A percentile compares a stretch with the other conserved stretches of the same genome.
Evolutionary conservation across 495 filamentous ascomycete species (phyloP).

Genomic region (Tuber borchii): DNA sequence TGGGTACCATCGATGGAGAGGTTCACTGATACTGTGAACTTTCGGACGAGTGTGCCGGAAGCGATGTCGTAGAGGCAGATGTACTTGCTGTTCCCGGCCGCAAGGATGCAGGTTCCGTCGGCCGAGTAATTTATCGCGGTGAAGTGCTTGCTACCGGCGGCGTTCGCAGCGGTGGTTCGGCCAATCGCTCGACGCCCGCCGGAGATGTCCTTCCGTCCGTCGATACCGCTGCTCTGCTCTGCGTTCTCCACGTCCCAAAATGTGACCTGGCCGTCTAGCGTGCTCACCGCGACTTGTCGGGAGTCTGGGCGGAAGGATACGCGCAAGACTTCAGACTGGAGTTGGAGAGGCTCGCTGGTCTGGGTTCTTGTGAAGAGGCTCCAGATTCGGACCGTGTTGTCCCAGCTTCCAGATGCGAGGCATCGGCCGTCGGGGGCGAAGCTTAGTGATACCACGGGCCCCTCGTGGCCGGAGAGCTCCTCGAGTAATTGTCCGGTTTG

Average conservation of each 20-base stretch:
- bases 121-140: constrained; percentile 80
- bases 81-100: constrained; percentile 91
- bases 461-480: constrained; percentile 84
- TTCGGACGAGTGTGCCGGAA: constrained; percentile 83
- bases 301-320: constrained; percentile 87
- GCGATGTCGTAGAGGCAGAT: constrained; percentile 90
- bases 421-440: constrained; percentile 80
- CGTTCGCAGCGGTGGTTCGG: constrained; percentile 82
- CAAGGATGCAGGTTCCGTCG: constrained; percentile 83
- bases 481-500: constrained; percentile 95
- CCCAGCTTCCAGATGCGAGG: constrained; percentile 88
- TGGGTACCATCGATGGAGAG: constrained; percentile 90
- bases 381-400: constrained; percentile 90
- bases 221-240: constrained; percentile 69
- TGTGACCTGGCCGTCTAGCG: constrained; percentile 83
- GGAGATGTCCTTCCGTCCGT: constrained; percentile 85
- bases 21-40: constrained; percentile 90
- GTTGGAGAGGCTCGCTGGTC: constrained; percentile 85
- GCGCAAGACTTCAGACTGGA: constrained; percentile 81
- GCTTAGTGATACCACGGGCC: constrained; percentile 75
- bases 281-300: constrained; percentile 81
- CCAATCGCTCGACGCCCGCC: constrained; percentile 82
- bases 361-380: constrained; percentile 88
- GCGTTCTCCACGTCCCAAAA: constrained; percentile 92
- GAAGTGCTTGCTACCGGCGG: constrained; percentile 81